Conservation (phyloP, 768 basidiomycete genomes). For the Tubosaeta sp. region DNA sequence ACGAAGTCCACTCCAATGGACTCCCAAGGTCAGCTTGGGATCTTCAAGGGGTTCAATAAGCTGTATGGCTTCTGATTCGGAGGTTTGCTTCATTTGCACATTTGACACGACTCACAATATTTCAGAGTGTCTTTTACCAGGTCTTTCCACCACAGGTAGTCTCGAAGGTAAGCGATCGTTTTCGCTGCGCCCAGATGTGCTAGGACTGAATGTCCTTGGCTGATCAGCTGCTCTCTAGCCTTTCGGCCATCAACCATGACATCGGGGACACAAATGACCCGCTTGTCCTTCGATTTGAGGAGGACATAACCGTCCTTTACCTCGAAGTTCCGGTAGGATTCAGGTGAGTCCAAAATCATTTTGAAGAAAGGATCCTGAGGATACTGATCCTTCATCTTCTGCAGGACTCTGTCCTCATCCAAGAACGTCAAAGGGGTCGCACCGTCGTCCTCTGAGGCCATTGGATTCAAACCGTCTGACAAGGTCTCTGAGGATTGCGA, state of each 20-base stretch:
- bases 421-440: too few relatives aligned
- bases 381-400: too few relatives aligned
- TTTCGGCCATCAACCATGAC: slow-evolving; percentile 4
- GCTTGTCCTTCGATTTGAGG: slow-evolving; percentile 6
- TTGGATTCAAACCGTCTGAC: too few relatives aligned
- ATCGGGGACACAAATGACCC: slow-evolving; percentile 26
- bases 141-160: slow-evolving; percentile 39
- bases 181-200: slow-evolving; percentile 37
- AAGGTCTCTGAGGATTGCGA: too few relatives aligned
- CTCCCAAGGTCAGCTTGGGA: slow-evolving; percentile 32
- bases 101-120: slow-evolving; percentile 23
- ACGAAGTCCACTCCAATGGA: slow-evolving; percentile 40
- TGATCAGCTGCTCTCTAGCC: slow-evolving; percentile 31
- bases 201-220: slow-evolving; percentile 36
- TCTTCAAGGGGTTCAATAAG: slow-evolving; percentile 20
- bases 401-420: too few relatives aligned
- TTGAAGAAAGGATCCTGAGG: too few relatives aligned
- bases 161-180: slow-evolving; percentile 30
- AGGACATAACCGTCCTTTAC: slow-evolving; percentile 13
- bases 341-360: too few relatives aligned
- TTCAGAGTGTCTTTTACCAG: slow-evolving; percentile 26
- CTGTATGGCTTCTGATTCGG: slow-evolving; percentile 26
- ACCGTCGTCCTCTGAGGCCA: too few relatives aligned
- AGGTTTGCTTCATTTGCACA: slow-evolving; percentile 20
- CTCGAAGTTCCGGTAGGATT: too few relatives aligned